Base-by-base conservation (phyloP, 176 grass and related monocot species). In the Puccinellia tenuiflora region DNA sequence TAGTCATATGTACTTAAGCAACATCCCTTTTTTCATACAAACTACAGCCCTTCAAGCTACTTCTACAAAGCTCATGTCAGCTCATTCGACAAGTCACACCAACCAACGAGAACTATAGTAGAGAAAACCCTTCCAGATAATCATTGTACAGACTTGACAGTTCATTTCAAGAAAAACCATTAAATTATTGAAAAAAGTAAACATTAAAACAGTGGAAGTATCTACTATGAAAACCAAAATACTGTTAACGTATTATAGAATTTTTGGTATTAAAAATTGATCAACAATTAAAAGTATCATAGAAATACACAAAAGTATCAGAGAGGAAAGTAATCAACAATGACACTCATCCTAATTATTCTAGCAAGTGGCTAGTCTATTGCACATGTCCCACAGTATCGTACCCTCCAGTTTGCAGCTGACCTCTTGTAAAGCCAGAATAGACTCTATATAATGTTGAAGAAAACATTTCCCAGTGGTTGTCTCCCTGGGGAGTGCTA, bases 391-490 rank as follows among this genome's bases (percentile, higher is more conserved):
- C 3, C 29, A 31, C 48, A 86, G 11, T 76, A 17, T 48, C 47
- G 15, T 90, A 95, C 96, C 96, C 48, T 90, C 78, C 81, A 83
- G 45, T 90, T 88, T 88, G 88, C 89, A 89, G 80, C 88, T 95
- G 29, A 93, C 82, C 46, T 92, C 96, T 81, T 98, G 93, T 77
- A 98, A 86, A 72, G 91, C 83, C 56, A 98, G 77, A 90, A 98
- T 98, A 59, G 92, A 93, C 29, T 98, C 92, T 68, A 95, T 91
- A 52, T 98, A 98, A 48, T 98, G 96, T 70, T 95, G 92, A 75
- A 98, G 87, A 76, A 95, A 98, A 76, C 91, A 98, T 88, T 86
- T 91, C 39, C 90, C 96, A 34, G 92, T 93, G 62, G 90, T 91
- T 13, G 92, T 95, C 84, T 98, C 96, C 63, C 81, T 68, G 42